Evolutionary conservation across 495 filamentous ascomycete genomes (phyloP).

Genomic region (Trichoderma reesei): DNA sequence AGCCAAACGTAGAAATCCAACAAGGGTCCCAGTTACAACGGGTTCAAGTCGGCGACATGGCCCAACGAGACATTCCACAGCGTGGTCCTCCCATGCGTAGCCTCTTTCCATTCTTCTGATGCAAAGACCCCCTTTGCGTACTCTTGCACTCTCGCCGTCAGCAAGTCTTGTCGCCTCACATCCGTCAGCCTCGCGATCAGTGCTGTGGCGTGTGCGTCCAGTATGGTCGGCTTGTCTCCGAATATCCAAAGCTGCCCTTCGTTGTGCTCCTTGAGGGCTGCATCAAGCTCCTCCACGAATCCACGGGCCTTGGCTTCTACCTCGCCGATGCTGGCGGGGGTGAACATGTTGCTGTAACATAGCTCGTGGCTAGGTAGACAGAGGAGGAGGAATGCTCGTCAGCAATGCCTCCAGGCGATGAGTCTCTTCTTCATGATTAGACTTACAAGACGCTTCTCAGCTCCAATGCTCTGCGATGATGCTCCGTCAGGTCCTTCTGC

Average conservation of each 20-base stretch:
- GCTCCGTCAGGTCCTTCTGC: constrained; percentile 36
- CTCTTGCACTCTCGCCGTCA: not conserved
- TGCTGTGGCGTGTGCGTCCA: constrained; percentile 15
- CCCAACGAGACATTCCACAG: constrained; percentile 8
- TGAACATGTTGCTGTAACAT: not conserved
- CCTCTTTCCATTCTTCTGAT: not conserved
- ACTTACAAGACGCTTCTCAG: constrained; percentile 12
- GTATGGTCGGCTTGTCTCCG: constrained; percentile 9
- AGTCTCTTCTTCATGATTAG: not conserved
- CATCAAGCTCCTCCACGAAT: not conserved
- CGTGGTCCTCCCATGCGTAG: constrained; percentile 8
- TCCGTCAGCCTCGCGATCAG: constrained; percentile 17
- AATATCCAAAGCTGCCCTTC: constrained; percentile 9
- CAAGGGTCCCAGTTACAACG: not conserved
- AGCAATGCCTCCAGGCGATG: not conserved
- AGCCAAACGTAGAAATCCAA: not conserved
- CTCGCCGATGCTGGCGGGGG: not conserved
- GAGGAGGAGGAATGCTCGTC: not conserved
- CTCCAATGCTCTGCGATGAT: constrained; percentile 40
- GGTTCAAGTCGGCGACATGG: not conserved
- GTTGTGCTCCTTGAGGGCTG: not conserved
- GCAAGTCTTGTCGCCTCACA: not conserved
- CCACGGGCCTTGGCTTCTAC: not conserved
- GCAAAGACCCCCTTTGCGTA: not conserved
- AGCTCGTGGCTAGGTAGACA: not conserved